Conservation (phyloP, 2,329 filamentous ascomycete genomes). For the Neopestalotiopsis rosae region DNA sequence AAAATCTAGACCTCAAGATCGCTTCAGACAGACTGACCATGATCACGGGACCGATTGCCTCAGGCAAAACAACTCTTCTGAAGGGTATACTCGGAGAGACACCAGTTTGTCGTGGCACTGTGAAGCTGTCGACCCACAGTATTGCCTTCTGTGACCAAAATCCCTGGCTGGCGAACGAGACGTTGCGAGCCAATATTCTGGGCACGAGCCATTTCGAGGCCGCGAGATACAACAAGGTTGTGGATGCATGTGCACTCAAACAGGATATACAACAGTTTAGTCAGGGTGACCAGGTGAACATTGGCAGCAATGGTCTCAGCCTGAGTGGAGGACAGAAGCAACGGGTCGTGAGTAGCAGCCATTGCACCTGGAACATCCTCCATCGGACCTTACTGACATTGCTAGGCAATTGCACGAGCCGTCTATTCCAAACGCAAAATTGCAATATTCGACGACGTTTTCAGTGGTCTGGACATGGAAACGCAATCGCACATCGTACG, state of each 20-base stretch:
- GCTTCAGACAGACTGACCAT: slow-evolving; percentile 36
- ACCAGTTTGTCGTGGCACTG: slow-evolving; percentile 5
- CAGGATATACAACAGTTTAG: slow-evolving; percentile 1
- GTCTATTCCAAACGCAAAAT: slow-evolving; percentile 2
- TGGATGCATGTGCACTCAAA: slow-evolving; percentile 23
- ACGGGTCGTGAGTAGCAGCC: slow-evolving; percentile 24
- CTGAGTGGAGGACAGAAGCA: slow-evolving; percentile 19
- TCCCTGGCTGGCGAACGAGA: slow-evolving; percentile 26
- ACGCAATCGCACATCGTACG: slow-evolving; percentile 8
- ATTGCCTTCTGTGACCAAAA: slow-evolving; percentile 19
- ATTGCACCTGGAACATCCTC: neutral
- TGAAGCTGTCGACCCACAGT: neutral
- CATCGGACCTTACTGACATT: slow-evolving; percentile 18
- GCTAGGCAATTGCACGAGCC: slow-evolving; percentile 29
- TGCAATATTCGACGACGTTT: slow-evolving; percentile 16
- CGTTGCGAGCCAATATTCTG: slow-evolving; percentile 31
- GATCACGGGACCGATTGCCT: slow-evolving; percentile 28
- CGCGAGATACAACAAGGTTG: slow-evolving; percentile 24
- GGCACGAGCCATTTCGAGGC: slow-evolving; percentile 26
- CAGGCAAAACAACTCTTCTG: slow-evolving; percentile 17
- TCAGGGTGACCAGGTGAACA: slow-evolving; percentile 6
- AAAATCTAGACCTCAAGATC: slow-evolving; percentile 35
- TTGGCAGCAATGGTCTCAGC: slow-evolving; percentile 16
- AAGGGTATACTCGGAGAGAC: slow-evolving; percentile 18
- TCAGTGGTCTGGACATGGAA: slow-evolving; percentile 15